Evolutionary conservation across 768 basidiomycete species (phyloP).

Genomic region (Trametes villosa): DNA sequence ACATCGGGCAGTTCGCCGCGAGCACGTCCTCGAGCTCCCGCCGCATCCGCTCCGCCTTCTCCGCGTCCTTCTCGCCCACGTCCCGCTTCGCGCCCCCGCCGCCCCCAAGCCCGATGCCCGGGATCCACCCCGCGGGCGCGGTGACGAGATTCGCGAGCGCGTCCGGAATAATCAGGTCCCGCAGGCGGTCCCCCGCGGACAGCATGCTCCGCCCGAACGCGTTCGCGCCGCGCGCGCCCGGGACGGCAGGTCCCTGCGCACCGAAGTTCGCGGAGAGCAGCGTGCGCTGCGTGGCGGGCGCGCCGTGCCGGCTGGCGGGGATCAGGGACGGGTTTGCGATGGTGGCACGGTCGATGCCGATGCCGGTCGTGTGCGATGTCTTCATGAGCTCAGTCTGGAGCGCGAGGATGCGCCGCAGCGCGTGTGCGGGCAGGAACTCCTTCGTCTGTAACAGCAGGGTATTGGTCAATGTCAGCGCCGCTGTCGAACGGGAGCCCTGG

Average conservation of each 20-base stretch:
- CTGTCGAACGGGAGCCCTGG: neutral
- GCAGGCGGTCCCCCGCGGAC: conserved; percentile 85
- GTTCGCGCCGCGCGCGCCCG: conserved; percentile 56
- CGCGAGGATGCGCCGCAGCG: conserved; percentile 82
- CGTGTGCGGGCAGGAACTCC: conserved; percentile 82
- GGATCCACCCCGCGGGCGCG: conserved; percentile 72
- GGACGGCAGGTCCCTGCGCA: conserved; percentile 58
- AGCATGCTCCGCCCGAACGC: conserved; percentile 79
- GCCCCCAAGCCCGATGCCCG: conserved; percentile 56
- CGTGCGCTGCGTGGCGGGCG: conserved; percentile 59
- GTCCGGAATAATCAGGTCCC: conserved; percentile 94
- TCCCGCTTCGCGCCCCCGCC: conserved; percentile 47
- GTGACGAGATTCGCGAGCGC: conserved; percentile 86
- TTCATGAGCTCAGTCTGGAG: conserved; percentile 86
- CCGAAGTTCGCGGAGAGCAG: conserved; percentile 78
- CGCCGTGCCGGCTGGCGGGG: conserved; percentile 37
- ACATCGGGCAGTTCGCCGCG: conserved; percentile 89
- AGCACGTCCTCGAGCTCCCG: conserved; percentile 88
- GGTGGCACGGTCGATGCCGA: conserved; percentile 39
- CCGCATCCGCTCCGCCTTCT: conserved; percentile 72
- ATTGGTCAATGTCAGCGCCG: neutral
- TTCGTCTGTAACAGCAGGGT: conserved; percentile 67
- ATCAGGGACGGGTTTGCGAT: conserved; percentile 37
- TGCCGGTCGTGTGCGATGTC: conserved; percentile 39
- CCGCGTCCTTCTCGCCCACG: conserved; percentile 54